Conservation (phyloP, 495 filamentous ascomycete species). For the Aspergillus egyptiacus region DNA sequence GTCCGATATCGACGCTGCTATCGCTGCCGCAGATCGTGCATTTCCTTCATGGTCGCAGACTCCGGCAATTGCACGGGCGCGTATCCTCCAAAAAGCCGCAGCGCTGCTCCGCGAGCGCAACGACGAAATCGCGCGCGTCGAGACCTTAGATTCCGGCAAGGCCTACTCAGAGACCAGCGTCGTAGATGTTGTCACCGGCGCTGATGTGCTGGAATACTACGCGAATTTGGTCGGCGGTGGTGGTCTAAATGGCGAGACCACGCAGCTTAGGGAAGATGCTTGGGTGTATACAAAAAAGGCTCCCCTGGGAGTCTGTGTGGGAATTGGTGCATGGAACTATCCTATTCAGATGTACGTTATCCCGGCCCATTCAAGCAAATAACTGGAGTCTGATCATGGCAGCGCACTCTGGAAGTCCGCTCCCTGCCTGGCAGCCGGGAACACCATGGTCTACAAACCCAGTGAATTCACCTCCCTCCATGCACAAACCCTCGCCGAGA, state of each 20-base stretch:
- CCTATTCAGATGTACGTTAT: conserved; percentile 66
- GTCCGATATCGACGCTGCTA: conserved; percentile 59
- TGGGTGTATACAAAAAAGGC: conserved; percentile 73
- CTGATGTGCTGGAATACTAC: conserved; percentile 73
- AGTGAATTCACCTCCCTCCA: conserved; percentile 76
- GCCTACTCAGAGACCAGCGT: conserved; percentile 68
- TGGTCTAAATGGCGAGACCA: conserved; percentile 63
- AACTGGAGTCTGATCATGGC: not conserved
- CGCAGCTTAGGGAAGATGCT: conserved; percentile 60
- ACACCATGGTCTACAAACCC: conserved; percentile 83
- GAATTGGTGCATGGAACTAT: conserved; percentile 82
- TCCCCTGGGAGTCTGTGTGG: conserved; percentile 68
- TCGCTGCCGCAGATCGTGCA: conserved; percentile 53
- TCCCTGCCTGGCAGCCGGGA: conserved; percentile 74
- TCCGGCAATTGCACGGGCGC: conserved; percentile 56
- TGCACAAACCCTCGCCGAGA: conserved; percentile 58
- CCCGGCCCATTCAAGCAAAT: not conserved
- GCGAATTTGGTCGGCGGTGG: conserved; percentile 65
- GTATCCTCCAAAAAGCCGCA: conserved; percentile 66
- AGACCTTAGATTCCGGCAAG: conserved; percentile 71
- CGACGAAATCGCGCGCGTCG: conserved; percentile 61
- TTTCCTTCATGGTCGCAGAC: conserved; percentile 64
- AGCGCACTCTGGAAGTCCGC: conserved; percentile 80
- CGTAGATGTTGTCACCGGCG: conserved; percentile 68
- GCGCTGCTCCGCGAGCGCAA: conserved; percentile 59